These are phyloP conservation scores for Diaporthe australafricana DNA, from an alignment of 2,329 filamentous ascomycete species.

Conservation along the genomic window DNA sequence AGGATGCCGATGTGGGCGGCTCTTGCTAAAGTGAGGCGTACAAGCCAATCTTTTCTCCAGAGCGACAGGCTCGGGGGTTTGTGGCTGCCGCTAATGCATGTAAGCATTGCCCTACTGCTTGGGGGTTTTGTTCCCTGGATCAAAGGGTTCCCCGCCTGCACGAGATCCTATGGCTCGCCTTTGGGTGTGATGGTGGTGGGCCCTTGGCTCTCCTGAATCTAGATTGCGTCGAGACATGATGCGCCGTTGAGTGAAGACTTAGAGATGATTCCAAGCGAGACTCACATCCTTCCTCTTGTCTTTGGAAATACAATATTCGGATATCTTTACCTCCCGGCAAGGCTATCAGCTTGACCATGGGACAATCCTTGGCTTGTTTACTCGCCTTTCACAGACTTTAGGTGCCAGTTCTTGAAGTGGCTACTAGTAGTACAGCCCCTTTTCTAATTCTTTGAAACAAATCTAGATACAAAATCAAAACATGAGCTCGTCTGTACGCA, in stretches of 20 bases:
- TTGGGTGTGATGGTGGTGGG: neutral
- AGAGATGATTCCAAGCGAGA: neutral
- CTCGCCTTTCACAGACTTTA: too few species aligned
- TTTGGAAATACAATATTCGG: neutral
- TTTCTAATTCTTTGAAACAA: too few species aligned
- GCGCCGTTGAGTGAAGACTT: too few species aligned
- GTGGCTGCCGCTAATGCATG: constrained; percentile 19
- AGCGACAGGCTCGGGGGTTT: neutral
- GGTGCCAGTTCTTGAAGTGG: too few species aligned
- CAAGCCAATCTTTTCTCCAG: neutral
- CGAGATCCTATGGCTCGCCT: neutral
- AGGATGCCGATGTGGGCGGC: neutral
- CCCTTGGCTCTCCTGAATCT: too few species aligned
- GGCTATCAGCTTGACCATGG: neutral
- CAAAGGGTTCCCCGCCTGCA: neutral
- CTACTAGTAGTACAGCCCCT: too few species aligned
- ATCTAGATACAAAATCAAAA: too few species aligned
- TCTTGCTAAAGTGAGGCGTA: constrained; percentile 1
- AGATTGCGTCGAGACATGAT: too few species aligned
- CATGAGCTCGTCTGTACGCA: too few species aligned
- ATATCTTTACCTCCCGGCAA: neutral
- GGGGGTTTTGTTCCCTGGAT: neutral
- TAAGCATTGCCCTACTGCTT: constrained; percentile 12
- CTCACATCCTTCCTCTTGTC: too few species aligned
- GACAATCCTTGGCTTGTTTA: neutral